Conservation (phyloP, 2,329 filamentous ascomycete genomes). For the Curvularia verruculosa region DNA sequence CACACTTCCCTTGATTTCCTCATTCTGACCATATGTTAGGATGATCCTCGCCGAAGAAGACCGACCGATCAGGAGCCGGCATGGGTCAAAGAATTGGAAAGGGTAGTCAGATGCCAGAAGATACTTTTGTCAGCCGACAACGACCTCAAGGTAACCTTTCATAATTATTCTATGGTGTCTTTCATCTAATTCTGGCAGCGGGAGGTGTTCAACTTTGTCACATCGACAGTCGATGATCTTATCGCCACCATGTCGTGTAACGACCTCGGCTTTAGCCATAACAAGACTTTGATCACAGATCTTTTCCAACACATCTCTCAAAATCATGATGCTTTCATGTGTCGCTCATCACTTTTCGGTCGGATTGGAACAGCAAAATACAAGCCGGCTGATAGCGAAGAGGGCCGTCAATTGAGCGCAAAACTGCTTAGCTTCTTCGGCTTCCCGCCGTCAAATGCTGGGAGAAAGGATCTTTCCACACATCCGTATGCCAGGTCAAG, state of each 20-base stretch:
- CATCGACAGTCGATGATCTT: conserved; percentile 51
- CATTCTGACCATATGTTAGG: conserved; percentile 38
- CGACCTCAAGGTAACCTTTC: conserved; percentile 48
- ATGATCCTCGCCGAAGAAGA: conserved; percentile 44
- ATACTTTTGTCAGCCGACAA: conserved; percentile 52
- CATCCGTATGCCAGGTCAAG: conserved; percentile 70
- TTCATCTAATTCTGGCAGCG: conserved; percentile 22
- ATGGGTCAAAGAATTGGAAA: conserved; percentile 42
- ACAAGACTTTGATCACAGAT: conserved; percentile 46
- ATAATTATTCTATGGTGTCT: not conserved
- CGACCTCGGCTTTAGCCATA: conserved; percentile 54
- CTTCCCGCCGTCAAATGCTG: conserved; percentile 57
- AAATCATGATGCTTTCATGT: conserved; percentile 67
- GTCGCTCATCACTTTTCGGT: conserved; percentile 63
- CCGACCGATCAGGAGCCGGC: conserved; percentile 35
- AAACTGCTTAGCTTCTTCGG: conserved; percentile 74
- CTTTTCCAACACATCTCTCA: conserved; percentile 52
- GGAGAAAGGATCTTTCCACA: conserved; percentile 41
- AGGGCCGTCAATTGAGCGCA: conserved; percentile 67
- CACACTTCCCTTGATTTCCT: not conserved
- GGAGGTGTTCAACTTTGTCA: conserved; percentile 43
- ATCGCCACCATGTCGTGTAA: conserved; percentile 47
- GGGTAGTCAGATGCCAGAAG: conserved; percentile 47
- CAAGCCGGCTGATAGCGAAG: conserved; percentile 47
- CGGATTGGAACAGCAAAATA: conserved; percentile 58